A percentile compares a stretch with the other conserved stretches of the same genome.
Evolutionary conservation across 2,329 filamentous ascomycete species (phyloP).

Genomic region (Neofusicoccum laricinum): DNA sequence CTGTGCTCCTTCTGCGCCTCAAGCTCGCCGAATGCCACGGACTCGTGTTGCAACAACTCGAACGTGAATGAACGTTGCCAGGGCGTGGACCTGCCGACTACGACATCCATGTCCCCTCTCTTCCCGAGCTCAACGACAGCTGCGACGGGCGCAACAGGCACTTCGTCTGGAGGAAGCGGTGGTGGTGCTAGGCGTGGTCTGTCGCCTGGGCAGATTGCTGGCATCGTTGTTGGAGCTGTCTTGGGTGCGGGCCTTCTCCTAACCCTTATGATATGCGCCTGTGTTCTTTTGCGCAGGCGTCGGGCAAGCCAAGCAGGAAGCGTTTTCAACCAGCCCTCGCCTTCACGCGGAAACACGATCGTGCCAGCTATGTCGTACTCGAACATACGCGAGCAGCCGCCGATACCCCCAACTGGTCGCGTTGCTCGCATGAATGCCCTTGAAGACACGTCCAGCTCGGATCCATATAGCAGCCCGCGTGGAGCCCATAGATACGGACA

Average conservation of each 20-base stretch:
- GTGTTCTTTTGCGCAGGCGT: constrained; percentile 58
- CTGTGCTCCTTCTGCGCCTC: constrained; percentile 83
- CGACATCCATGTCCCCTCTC: constrained; percentile 58
- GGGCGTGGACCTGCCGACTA: constrained; percentile 73
- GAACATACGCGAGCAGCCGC: constrained; percentile 60
- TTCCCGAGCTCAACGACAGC: constrained; percentile 63
- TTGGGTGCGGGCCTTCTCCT: constrained; percentile 68
- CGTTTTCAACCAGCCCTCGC: constrained; percentile 87
- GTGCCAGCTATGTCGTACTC: constrained; percentile 41
- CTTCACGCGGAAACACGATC: constrained; percentile 42
- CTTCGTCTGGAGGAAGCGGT: constrained; percentile 29
- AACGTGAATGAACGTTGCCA: constrained; percentile 71
- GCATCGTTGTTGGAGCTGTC: constrained; percentile 80
- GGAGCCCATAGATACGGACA: constrained; percentile 27
- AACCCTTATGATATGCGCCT: constrained; percentile 57
- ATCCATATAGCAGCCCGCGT: constrained; percentile 41
- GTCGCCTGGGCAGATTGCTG: constrained; percentile 85
- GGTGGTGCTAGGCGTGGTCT: constrained; percentile 48
- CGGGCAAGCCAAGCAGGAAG: constrained; percentile 64
- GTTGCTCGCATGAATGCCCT: constrained; percentile 95
- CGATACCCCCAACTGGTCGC: constrained; percentile 40
- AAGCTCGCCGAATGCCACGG: constrained; percentile 85
- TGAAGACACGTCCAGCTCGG: constrained; percentile 67
- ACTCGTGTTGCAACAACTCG: constrained; percentile 88
- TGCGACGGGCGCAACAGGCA: constrained; percentile 30